Conservation (phyloP, 805 yeast genomes). For the Schwanniomyces sp. region DNA sequence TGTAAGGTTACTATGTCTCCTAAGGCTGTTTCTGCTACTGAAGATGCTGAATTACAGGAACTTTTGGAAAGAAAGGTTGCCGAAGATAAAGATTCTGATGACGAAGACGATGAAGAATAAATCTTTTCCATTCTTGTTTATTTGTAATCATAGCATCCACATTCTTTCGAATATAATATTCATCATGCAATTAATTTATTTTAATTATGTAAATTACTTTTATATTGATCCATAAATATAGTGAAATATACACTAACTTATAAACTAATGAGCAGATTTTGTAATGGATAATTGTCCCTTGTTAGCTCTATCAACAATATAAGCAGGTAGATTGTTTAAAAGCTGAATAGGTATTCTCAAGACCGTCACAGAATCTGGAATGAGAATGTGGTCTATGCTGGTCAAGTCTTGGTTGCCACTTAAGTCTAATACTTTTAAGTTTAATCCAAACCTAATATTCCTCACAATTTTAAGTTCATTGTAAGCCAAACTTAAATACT, state of each 20-base stretch:
- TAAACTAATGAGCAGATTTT: conserved; percentile 24
- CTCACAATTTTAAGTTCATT: conserved; percentile 39
- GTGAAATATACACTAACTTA: conserved; percentile 1
- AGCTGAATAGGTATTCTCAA: conserved; percentile 35
- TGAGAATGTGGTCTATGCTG: conserved; percentile 33
- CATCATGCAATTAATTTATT: conserved; percentile 2
- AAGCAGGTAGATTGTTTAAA: conserved; percentile 33
- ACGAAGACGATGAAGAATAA: conserved; percentile 45
- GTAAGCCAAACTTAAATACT: conserved; percentile 32
- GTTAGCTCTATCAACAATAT: conserved; percentile 41
- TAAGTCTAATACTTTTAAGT: conserved; percentile 33
- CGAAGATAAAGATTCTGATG: conserved; percentile 84
- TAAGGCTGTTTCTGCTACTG: conserved; percentile 97
- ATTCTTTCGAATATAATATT: not conserved
- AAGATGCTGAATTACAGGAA: conserved; percentile 96
- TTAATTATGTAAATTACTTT: not conserved
- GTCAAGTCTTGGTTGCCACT: conserved; percentile 43
- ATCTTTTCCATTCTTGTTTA: not conserved
- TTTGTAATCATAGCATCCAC: conserved; percentile 1
- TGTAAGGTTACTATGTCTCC: conserved; percentile 97
- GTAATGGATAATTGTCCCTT: conserved; percentile 27
- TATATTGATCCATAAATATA: not conserved
- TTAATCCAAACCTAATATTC: conserved; percentile 36
- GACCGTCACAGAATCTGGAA: conserved; percentile 40
- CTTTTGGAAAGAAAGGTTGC: conserved; percentile 90